Base-by-base conservation (phyloP, 108 stramenopile species). In the Nitzschia sp. region DNA sequence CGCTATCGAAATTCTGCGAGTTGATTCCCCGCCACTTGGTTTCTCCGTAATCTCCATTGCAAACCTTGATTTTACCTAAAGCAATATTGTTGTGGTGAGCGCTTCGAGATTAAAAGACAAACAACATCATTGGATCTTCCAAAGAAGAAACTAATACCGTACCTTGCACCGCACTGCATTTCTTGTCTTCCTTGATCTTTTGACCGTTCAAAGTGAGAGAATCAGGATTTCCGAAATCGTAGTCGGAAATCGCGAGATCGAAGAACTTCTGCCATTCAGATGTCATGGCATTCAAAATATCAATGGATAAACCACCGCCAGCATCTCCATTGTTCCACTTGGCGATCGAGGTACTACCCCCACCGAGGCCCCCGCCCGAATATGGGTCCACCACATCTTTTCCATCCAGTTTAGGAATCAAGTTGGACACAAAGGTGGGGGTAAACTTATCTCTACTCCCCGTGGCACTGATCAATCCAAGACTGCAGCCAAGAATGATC, bases 171-270 rank as follows among this genome's bases (percentile, higher is more conserved):
- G 69, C 22, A 17, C 38, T 53, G 34, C 85, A 85, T 6, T 53
- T 53, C 16, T 64, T 19, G 46, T 91, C 85, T 4, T 66, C 68
- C 0, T 45, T 59, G 3, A 77, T 78, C 5, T 13, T 22, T 28
- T 48, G 27, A 53, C 68, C 2, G 8, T 62, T 58, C 30, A 93
- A 72, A 0, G 75, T 75, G 11, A 93, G 58, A 15, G 80, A 81
- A 58, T 93, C 87, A 21, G 89, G 89, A 17, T 65, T 63, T 4
- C 92, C 92, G 61, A 58, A 63, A 38, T 90, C 79, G 89, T 89
- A 93, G 27, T 93, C 84, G 2, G 30, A 23, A 13, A 87, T 56
- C 36, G 84, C 69, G 27, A 72, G 55, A 2, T 70, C 46, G 38
- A 93, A 85, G 31, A 76, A 75, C 29, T 41, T 59, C 32, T 83